phyloP scores from a whole-genome alignment of 1,284 basidiomycete species.

The Tremellales sp. region DNA sequence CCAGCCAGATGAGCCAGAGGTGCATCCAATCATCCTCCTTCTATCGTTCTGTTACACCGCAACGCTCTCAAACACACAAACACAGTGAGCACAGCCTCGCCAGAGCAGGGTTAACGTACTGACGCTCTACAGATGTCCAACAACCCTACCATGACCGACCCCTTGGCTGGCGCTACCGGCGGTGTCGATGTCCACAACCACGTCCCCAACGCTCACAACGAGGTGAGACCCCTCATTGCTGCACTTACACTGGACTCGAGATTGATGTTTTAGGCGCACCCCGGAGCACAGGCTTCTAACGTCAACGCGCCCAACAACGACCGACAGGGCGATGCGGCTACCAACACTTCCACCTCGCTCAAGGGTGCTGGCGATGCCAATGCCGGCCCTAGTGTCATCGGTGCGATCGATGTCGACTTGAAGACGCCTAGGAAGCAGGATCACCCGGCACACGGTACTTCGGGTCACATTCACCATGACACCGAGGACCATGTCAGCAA shows the following conservation, averaged over 20 bases:
- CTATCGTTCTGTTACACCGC: not conserved
- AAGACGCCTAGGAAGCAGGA: not conserved
- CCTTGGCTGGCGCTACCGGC: too few relatives aligned
- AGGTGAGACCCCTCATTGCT: not conserved
- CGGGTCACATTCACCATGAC: not conserved
- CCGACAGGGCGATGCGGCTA: too few relatives aligned
- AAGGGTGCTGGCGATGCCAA: not conserved
- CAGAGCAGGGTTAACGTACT: too few relatives aligned
- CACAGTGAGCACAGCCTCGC: too few relatives aligned
- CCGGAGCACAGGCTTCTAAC: too few relatives aligned
- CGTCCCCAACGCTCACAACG: not conserved
- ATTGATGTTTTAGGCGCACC: too few relatives aligned
- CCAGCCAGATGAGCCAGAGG: not conserved
- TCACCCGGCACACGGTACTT: not conserved
- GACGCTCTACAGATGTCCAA: not conserved
- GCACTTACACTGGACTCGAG: too few relatives aligned
- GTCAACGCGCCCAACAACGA: too few relatives aligned
- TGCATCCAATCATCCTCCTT: not conserved
- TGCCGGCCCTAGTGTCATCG: not conserved
- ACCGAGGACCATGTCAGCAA: not conserved
- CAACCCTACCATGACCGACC: not conserved
- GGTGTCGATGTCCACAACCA: too few relatives aligned
- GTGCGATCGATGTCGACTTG: not conserved
- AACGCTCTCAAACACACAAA: not conserved
- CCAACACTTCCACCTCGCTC: too few relatives aligned